These are phyloP conservation scores for Agrocybe chaxingu DNA, from an alignment of 768 basidiomycete species.

Conservation along the genomic window DNA sequence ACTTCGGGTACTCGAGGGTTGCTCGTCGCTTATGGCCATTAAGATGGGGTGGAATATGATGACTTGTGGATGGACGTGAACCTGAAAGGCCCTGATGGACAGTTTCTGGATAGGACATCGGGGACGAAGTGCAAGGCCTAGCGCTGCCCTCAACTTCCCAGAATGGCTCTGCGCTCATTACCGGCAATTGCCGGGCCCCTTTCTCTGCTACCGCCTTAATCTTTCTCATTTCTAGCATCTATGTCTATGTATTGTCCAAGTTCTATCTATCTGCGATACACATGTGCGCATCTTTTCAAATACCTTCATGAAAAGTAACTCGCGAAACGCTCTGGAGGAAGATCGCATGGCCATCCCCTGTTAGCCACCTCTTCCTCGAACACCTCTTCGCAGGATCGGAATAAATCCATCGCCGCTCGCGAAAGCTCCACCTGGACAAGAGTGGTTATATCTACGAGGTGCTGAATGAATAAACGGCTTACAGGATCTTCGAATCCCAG, in stretches of 20 bases:
- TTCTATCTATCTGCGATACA: not conserved
- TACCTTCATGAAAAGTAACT: slow-evolving; percentile 27
- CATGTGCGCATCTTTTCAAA: not conserved
- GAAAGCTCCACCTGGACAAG: slow-evolving; percentile 42
- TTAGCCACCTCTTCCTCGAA: slow-evolving; percentile 44
- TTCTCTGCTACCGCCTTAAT: not conserved
- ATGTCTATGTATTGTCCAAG: not conserved
- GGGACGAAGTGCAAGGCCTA: slow-evolving; percentile 1
- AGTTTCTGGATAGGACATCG: slow-evolving; percentile 19
- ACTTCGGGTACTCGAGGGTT: slow-evolving; percentile 25
- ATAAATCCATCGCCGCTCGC: slow-evolving; percentile 49
- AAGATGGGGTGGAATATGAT: slow-evolving; percentile 18
- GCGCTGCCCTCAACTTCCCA: not conserved
- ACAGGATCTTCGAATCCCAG: slow-evolving; percentile 45
- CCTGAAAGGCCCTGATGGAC: slow-evolving; percentile 15
- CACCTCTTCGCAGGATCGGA: slow-evolving; percentile 44
- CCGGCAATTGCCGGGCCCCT: slow-evolving; percentile 17
- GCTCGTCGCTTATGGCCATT: slow-evolving; percentile 27
- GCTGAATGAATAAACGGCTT: slow-evolving; percentile 15
- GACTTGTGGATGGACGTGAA: slow-evolving; percentile 19
- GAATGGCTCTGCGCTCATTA: not conserved
- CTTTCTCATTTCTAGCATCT: not conserved
- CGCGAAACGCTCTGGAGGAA: slow-evolving; percentile 32
- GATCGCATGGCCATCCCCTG: slow-evolving; percentile 51
- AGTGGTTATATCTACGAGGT: not conserved